Evolutionary conservation across 805 yeast species (phyloP).

Genomic region (Wickerhamomyces hampshirensis): DNA sequence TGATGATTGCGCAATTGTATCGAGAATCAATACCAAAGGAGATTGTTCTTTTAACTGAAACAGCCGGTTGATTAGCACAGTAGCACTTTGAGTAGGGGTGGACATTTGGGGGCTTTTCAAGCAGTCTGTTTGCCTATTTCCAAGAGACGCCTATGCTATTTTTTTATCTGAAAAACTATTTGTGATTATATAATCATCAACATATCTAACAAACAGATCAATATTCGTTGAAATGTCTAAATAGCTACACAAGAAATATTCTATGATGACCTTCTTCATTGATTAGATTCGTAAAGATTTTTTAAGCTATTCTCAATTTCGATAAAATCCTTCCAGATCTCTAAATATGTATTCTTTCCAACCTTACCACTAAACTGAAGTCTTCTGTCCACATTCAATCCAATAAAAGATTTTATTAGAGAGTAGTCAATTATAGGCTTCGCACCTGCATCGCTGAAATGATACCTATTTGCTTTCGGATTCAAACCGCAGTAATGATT

Average conservation of each 20-base stretch:
- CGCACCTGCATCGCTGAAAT: constrained; percentile 32
- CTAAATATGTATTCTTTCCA: constrained; percentile 51
- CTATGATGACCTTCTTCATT: no score
- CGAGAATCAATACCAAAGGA: constrained; percentile 67
- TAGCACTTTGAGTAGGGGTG: constrained; percentile 32
- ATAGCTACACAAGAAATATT: no score
- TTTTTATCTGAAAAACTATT: no score
- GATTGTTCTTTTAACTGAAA: constrained; percentile 66
- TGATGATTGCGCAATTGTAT: constrained; percentile 69
- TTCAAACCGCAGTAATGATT: constrained; percentile 74
- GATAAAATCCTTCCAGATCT: constrained; percentile 64
- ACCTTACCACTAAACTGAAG: constrained; percentile 49
- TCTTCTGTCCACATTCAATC: constrained; percentile 54
- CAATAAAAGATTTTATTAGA: constrained; percentile 48
- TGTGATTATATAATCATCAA: no score
- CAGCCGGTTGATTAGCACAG: constrained; percentile 63
- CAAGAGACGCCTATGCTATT: no score
- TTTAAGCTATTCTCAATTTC: constrained; percentile 44
- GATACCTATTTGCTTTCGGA: constrained; percentile 46
- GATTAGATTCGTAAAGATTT: constrained; percentile 7
- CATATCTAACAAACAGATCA: no score
- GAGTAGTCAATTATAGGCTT: constrained; percentile 66
- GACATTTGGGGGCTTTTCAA: constrained; percentile 29
- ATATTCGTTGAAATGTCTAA: no score
- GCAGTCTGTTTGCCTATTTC: no score